Conservation (phyloP, 2,329 filamentous ascomycete genomes). For the Trichoderma atrobrunneum region DNA sequence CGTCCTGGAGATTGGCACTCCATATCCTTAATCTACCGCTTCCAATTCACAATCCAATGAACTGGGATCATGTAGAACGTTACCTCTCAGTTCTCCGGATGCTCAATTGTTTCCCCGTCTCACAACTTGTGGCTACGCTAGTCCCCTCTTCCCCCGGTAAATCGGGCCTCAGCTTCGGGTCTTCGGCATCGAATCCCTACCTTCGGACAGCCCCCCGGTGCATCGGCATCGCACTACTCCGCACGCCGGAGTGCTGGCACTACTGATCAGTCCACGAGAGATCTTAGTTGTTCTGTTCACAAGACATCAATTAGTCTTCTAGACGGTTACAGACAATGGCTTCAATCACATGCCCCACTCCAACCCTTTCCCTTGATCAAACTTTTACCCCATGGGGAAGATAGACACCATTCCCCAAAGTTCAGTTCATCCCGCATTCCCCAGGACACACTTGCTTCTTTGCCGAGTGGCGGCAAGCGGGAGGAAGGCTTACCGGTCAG, state of each 20-base stretch:
- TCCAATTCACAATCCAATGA: background rate
- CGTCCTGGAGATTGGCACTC: fast-evolving
- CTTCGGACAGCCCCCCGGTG: background rate
- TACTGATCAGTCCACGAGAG: background rate
- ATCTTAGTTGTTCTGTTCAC: background rate
- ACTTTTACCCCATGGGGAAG: conserved; percentile 14
- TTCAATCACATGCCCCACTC: background rate
- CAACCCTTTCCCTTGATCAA: background rate
- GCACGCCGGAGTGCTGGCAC: background rate
- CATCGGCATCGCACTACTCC: background rate
- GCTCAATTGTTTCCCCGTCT: background rate
- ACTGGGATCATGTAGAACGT: background rate
- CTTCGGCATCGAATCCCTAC: background rate
- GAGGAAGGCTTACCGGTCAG: background rate
- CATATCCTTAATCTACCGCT: background rate
- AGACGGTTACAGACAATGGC: background rate
- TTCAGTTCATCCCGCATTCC: background rate
- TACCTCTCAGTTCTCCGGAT: background rate
- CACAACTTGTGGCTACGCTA: background rate
- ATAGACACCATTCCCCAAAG: background rate
- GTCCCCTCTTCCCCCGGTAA: background rate
- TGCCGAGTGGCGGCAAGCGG: conserved; percentile 1
- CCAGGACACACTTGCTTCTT: background rate
- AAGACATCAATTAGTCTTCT: background rate
- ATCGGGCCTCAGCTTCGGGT: background rate